phyloP scores from a whole-genome alignment of 225 moss, liverwort and hornwort species.

The Polytrichum commune region DNA sequence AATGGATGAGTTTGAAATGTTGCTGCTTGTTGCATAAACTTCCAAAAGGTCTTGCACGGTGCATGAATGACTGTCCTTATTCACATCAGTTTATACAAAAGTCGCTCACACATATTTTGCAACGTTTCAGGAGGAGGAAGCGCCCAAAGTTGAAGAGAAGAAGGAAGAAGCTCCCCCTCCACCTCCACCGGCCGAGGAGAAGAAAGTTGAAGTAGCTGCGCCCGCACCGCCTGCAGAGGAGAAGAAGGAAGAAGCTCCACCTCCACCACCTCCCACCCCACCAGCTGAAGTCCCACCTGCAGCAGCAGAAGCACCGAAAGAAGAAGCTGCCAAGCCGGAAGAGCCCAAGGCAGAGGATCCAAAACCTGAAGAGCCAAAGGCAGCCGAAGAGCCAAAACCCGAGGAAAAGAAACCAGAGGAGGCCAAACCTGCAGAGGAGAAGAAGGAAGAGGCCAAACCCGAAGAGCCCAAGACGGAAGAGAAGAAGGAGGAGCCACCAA shows the following conservation, averaged over 20 bases:
- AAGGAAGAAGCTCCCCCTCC: conserved; percentile 11
- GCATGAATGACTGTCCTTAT: too few relatives aligned
- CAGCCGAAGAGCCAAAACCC: conserved; percentile 27
- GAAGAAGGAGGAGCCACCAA: conserved; percentile 1
- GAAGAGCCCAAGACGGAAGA: conserved; percentile 19
- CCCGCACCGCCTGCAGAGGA: not conserved
- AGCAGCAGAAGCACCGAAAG: conserved; percentile 32
- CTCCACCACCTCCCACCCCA: conserved; percentile 15
- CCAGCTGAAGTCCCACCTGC: not conserved
- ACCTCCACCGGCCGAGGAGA: not conserved
- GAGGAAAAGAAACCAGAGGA: conserved; percentile 24
- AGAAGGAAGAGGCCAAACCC: conserved; percentile 14
- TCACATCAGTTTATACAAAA: too few relatives aligned
- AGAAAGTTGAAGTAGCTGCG: too few relatives aligned
- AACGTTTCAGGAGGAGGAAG: too few relatives aligned
- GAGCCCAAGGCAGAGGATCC: conserved; percentile 5
- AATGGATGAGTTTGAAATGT: too few relatives aligned
- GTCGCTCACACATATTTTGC: too few relatives aligned
- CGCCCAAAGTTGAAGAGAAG: not conserved
- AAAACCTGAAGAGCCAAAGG: not conserved
- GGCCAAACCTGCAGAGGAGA: conserved; percentile 24
- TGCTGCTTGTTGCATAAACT: too few relatives aligned
- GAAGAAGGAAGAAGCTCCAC: conserved; percentile 1
- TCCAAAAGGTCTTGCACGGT: too few relatives aligned
- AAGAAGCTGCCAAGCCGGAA: conserved; percentile 17